phyloP scores from a whole-genome alignment of 1,284 basidiomycete species.

The Ganoderma resinaceum region DNA sequence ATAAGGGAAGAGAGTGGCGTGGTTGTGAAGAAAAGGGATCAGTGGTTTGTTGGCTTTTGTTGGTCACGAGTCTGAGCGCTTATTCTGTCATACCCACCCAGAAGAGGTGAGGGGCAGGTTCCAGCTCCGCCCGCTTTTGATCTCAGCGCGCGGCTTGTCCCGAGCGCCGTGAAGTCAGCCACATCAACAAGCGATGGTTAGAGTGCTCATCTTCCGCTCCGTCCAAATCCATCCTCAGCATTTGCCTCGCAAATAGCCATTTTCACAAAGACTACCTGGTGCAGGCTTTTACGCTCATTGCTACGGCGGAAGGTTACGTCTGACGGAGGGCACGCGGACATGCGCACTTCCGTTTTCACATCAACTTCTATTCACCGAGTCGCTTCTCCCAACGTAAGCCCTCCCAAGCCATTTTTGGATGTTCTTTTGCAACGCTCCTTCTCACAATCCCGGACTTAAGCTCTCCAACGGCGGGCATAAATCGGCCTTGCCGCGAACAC shows the following conservation, averaged over 20 bases:
- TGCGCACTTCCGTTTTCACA: slow-evolving; percentile 6
- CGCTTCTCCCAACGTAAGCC: slow-evolving; percentile 1
- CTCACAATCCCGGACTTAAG: slow-evolving; percentile 12
- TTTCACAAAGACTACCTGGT: not conserved
- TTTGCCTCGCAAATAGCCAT: not conserved
- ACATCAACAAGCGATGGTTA: slow-evolving; percentile 7
- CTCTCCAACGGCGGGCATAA: not conserved
- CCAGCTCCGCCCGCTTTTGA: slow-evolving; percentile 13
- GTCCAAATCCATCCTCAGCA: not conserved
- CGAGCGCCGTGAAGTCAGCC: slow-evolving; percentile 3
- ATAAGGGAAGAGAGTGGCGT: too few relatives aligned
- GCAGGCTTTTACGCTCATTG: not conserved
- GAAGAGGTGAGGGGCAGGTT: slow-evolving; percentile 24
- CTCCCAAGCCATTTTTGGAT: not conserved
- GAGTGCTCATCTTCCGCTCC: not conserved
- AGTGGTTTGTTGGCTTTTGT: too few relatives aligned
- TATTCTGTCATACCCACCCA: not conserved
- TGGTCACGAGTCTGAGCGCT: too few relatives aligned
- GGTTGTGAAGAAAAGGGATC: too few relatives aligned
- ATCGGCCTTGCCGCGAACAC: not conserved
- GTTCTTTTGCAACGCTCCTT: not conserved
- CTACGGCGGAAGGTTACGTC: not conserved
- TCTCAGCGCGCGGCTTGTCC: not conserved
- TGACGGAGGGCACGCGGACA: not conserved
- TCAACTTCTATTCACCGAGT: slow-evolving; percentile 4